Conservation (phyloP, 148 eudicot species). For the Diospyros kaki region DNA sequence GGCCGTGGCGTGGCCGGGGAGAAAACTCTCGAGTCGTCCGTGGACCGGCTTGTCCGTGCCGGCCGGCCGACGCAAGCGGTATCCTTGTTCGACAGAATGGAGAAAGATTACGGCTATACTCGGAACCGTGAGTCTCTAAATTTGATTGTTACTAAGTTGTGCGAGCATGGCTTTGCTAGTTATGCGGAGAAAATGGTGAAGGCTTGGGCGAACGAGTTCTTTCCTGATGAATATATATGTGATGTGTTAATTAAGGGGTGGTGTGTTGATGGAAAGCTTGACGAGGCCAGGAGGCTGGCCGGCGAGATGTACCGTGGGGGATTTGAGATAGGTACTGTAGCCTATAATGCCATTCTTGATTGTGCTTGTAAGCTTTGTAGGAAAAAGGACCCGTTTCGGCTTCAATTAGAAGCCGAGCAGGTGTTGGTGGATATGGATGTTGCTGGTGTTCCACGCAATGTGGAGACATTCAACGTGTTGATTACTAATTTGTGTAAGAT, state of each 20-base stretch:
- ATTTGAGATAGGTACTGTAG: constrained; percentile 63
- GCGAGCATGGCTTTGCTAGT: constrained; percentile 68
- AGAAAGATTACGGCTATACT: constrained; percentile 55
- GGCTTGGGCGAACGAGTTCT: constrained; percentile 66
- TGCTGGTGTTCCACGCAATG: constrained; percentile 72
- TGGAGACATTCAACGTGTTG: constrained; percentile 82
- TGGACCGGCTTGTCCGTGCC: constrained; percentile 59
- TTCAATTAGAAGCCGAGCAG: constrained; percentile 53
- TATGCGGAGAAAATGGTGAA: constrained; percentile 86
- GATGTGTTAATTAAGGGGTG: constrained; percentile 82
- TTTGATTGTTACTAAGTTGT: constrained; percentile 52
- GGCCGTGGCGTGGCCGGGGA: constrained; percentile 42
- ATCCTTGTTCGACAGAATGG: constrained; percentile 57
- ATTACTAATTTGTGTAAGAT: constrained; percentile 72
- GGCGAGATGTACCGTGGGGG: constrained; percentile 92
- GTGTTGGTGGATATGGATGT: constrained; percentile 85
- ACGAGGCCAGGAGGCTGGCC: constrained; percentile 71
- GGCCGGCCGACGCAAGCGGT: constrained; percentile 55
- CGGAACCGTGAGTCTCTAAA: constrained; percentile 46
- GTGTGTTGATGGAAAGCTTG: constrained; percentile 82
- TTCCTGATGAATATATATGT: constrained; percentile 75
- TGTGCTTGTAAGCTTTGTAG: constrained; percentile 89
- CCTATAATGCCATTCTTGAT: constrained; percentile 75
- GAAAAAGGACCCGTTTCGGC: constrained; percentile 66
- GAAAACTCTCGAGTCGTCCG: constrained; percentile 27